A percentile compares a stretch with the other conserved stretches of the same genome.
phyloP scores from a whole-genome alignment of 2,329 filamentous ascomycete species.

The Talaromyces atroroseus region DNA sequence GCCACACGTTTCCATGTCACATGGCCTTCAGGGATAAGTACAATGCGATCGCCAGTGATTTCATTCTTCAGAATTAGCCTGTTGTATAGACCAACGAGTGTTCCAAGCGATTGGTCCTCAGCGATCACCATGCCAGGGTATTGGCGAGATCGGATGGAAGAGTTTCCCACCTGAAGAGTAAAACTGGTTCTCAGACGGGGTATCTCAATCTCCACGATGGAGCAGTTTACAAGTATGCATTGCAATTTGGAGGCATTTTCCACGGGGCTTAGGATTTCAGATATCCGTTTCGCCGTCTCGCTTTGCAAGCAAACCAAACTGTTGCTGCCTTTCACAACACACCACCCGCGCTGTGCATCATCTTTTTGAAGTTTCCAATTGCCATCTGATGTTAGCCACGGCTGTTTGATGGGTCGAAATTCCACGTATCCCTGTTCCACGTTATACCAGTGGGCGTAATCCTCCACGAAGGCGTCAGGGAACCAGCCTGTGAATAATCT shows the following conservation, averaged over 20 bases:
- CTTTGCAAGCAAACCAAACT: constrained; percentile 1
- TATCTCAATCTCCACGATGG: background rate
- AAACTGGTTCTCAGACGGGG: background rate
- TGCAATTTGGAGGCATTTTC: constrained; percentile 2
- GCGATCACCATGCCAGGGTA: constrained; percentile 50
- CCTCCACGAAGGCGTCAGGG: constrained; percentile 3
- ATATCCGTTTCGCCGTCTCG: constrained; percentile 1
- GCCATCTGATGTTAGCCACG: background rate
- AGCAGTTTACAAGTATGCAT: background rate
- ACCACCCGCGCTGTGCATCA: background rate
- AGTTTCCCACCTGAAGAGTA: background rate
- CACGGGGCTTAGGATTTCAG: background rate
- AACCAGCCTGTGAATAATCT: background rate
- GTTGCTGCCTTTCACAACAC: background rate
- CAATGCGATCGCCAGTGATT: constrained; percentile 9
- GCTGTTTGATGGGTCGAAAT: background rate
- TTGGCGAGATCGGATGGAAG: constrained; percentile 33
- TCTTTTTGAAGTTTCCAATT: constrained; percentile 1
- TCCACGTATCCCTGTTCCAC: constrained; percentile 1
- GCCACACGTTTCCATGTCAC: background rate
- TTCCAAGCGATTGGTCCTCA: constrained; percentile 40
- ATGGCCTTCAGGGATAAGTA: background rate
- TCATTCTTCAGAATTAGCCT: constrained; percentile 43
- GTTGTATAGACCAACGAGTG: constrained; percentile 46
- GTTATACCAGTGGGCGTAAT: constrained; percentile 4